phyloP scores from a whole-genome alignment of 192 early-diverging fungal species.

The Rhizophagus clarus region DNA sequence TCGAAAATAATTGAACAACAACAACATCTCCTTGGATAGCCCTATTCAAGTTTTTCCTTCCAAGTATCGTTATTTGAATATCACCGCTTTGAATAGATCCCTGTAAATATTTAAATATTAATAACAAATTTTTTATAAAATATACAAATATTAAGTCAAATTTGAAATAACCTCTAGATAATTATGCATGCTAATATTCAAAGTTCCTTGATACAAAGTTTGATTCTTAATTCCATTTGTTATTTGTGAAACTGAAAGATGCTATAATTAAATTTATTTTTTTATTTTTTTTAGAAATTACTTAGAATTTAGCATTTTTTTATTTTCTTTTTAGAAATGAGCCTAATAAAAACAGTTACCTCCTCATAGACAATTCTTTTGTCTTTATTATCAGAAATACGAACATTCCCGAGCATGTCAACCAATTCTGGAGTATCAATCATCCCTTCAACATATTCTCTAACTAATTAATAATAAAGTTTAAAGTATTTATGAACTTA shows the following conservation, averaged over 20 bases:
- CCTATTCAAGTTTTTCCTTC: conserved; percentile 85
- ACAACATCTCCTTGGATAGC: conserved; percentile 91
- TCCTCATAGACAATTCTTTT: conserved; percentile 69
- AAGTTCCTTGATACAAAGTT: conserved; percentile 76
- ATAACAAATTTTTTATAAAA: not conserved
- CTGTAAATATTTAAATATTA: conserved; percentile 34
- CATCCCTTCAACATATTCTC: conserved; percentile 74
- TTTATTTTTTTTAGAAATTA: conserved; percentile 24
- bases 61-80: conserved; percentile 74
- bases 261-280: conserved; percentile 50
- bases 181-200: conserved; percentile 86
- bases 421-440: conserved; percentile 83
- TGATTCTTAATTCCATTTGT: conserved; percentile 84
- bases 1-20: conserved; percentile 85
- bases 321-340: not conserved
- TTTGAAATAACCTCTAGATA: conserved; percentile 67
- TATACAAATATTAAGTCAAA: not conserved
- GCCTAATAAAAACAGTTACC: conserved; percentile 32
- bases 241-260: conserved; percentile 77
- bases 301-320: not conserved
- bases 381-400: conserved; percentile 46
- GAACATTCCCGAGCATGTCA: conserved; percentile 78
- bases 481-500: too few species aligned
- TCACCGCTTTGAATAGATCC: conserved; percentile 77
- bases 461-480: conserved; percentile 62